A percentile compares a stretch with the other conserved stretches of the same genome.
Evolutionary conservation across 768 basidiomycete species (phyloP).

Genomic region (Amanita muscaria): DNA sequence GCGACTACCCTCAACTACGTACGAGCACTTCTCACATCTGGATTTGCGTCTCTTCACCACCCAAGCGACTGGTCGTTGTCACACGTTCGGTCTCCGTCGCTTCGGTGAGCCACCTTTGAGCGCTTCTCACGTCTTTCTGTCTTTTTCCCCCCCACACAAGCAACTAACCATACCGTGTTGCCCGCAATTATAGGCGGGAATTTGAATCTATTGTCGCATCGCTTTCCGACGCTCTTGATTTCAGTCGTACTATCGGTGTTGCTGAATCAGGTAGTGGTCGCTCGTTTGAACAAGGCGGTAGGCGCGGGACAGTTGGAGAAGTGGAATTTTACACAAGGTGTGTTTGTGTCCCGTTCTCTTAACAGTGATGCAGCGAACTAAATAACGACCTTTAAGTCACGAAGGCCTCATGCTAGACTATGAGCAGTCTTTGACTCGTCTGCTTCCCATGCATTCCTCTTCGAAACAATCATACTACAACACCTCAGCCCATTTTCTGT

Average conservation of each 20-base stretch:
- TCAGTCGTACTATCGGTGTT: constrained; percentile 81
- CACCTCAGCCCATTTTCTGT: constrained; percentile 88
- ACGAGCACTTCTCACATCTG: constrained; percentile 79
- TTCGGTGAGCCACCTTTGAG: constrained; percentile 39
- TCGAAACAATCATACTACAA: constrained; percentile 58
- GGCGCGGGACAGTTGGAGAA: constrained; percentile 65
- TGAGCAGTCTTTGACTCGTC: constrained; percentile 85
- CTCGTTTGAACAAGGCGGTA: constrained; percentile 65
- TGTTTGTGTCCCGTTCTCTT: constrained; percentile 9
- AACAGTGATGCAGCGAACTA: too few species aligned
- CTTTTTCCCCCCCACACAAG: constrained; percentile 20
- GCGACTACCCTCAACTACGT: constrained; percentile 89
- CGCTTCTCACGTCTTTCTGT: constrained; percentile 2
- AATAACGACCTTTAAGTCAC: constrained; percentile 41
- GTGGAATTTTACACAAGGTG: constrained; percentile 93
- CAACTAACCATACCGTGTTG: too few species aligned
- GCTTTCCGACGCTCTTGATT: constrained; percentile 87
- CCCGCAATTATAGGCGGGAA: too few species aligned
- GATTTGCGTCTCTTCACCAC: constrained; percentile 88
- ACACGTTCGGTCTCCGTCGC: constrained; percentile 79
- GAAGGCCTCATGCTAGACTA: constrained; percentile 91
- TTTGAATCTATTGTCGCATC: constrained; percentile 82
- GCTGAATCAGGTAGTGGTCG: constrained; percentile 33
- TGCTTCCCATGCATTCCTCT: constrained; percentile 35
- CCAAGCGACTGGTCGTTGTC: constrained; percentile 87